phyloP scores from a whole-genome alignment of 129 eudicot species.

The Cynara cardunculus region DNA sequence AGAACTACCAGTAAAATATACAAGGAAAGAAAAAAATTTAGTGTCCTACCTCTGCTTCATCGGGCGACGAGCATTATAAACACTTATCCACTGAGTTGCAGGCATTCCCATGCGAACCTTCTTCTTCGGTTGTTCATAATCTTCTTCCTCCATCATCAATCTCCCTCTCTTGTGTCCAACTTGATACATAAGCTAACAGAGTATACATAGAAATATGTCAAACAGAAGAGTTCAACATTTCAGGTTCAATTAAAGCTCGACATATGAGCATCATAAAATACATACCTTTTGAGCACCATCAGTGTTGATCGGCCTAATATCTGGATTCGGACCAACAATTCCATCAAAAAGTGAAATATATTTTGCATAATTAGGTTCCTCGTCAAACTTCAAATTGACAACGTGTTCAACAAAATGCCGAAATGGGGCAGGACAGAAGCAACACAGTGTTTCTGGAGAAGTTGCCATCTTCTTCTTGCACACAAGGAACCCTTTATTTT shows the following conservation, averaged over 20 bases:
- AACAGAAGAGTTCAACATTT: background rate
- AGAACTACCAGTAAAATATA: background rate
- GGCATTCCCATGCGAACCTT: slow-evolving; percentile 87
- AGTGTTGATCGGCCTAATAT: slow-evolving; percentile 74
- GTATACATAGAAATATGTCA: slow-evolving; percentile 6
- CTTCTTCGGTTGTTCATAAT: slow-evolving; percentile 85
- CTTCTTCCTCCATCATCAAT: slow-evolving; percentile 58
- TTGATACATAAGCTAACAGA: slow-evolving; percentile 52
- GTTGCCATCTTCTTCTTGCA: slow-evolving; percentile 96
- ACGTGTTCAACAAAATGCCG: slow-evolving; percentile 69
- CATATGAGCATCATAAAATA: background rate
- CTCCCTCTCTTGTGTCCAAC: slow-evolving; percentile 88
- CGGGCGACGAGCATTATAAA: slow-evolving; percentile 78
- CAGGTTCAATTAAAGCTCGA: background rate
- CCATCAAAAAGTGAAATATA: slow-evolving; percentile 83
- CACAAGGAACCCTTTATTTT: slow-evolving; percentile 83
- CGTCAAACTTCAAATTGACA: slow-evolving; percentile 81
- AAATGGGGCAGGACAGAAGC: slow-evolving; percentile 74
- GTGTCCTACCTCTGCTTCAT: slow-evolving; percentile 79
- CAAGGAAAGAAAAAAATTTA: background rate
- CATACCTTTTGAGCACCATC: slow-evolving; percentile 90
- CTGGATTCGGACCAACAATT: slow-evolving; percentile 86
- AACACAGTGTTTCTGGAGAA: slow-evolving; percentile 80
- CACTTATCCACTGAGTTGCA: slow-evolving; percentile 91
- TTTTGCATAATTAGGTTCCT: slow-evolving; percentile 80